These are phyloP conservation scores for Plantago major DNA, from an alignment of 257 asterid genomes.

Conservation along the genomic window DNA sequence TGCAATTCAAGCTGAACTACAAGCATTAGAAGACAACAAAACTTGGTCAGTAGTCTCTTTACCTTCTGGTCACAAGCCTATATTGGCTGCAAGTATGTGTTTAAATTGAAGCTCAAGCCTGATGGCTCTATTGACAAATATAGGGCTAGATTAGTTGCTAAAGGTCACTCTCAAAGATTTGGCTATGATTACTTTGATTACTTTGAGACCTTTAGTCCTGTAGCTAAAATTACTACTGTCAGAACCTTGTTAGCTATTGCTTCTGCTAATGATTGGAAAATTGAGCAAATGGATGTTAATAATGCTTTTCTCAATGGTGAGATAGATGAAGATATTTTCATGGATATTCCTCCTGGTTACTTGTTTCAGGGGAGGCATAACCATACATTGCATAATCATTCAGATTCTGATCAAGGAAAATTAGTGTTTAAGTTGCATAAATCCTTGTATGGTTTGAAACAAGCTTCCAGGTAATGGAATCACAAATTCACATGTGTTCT, in stretches of 20 bases:
- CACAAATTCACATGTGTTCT: too few species aligned
- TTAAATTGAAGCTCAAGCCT: not conserved
- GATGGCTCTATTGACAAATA: not conserved
- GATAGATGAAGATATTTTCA: too few species aligned
- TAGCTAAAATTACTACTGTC: not conserved
- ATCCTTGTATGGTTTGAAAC: too few species aligned
- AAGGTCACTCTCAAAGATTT: not conserved
- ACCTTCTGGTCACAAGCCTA: not conserved
- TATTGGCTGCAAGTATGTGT: not conserved
- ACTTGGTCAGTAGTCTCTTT: not conserved
- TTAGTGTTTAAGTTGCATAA: too few species aligned
- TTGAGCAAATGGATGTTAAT: not conserved
- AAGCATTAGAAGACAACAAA: not conserved
- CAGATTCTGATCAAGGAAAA: too few species aligned
- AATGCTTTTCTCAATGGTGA: too few species aligned
- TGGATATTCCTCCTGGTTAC: too few species aligned
- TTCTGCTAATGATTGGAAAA: not conserved
- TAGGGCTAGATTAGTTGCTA: not conserved
- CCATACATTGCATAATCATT: too few species aligned
- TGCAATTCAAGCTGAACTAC: not conserved
- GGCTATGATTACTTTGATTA: not conserved
- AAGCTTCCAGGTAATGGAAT: too few species aligned
- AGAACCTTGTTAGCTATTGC: not conserved
- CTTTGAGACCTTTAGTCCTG: not conserved
- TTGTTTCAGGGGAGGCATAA: too few species aligned